Evolutionary conservation across 768 basidiomycete species (phyloP), one percentile per base, ranked within the genome.

Genomic region (Boletales sp.): DNA sequence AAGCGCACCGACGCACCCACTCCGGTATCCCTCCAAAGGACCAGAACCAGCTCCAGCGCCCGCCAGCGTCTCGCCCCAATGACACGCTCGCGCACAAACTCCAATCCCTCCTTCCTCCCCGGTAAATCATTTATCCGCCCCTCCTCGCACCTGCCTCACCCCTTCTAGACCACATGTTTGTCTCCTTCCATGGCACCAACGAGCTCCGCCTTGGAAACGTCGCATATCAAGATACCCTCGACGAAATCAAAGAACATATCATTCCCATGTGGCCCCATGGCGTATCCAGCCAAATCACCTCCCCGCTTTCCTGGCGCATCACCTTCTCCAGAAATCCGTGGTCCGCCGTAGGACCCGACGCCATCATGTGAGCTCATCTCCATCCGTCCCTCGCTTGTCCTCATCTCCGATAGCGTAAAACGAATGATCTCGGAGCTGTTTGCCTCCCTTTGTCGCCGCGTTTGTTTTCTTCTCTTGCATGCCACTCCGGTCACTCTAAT

Each of bases 261-360:
- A 72, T 83, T 56, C 77, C 78, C 13, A 69, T 83, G 61, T 90
- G 87, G 87, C 78, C 78, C 19, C 75, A 79, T n/a, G 87, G 87
- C 1, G 67, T 84, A 40, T 76, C 53, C 59, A 72, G 36, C 60
- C 73, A 51, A 56, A 65, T 37, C 71, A 74, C 46, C 63, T 75
- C 58, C 67, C 72, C 55, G 19, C 56, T 66, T 32, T 56, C 66
- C n/a, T 87, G 84, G 77, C 76, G 76, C 37, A 78, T 86, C n/a
- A 75, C 72, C 15, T 87, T 90, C 56, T 70, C 72, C 50, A 80
- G 80, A 53, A 71, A 74, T n/a, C 87, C 87, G 5, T 90, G 87
- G 87, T 76, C 73, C 41, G 71, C 81, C 54, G 71, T 70, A 37
- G 84, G 84, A 3, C 69, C 72, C 18, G 77, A 86, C 32, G 70